Conservation (phyloP, 1,284 basidiomycete species). For the Schizopora paradoxa region DNA sequence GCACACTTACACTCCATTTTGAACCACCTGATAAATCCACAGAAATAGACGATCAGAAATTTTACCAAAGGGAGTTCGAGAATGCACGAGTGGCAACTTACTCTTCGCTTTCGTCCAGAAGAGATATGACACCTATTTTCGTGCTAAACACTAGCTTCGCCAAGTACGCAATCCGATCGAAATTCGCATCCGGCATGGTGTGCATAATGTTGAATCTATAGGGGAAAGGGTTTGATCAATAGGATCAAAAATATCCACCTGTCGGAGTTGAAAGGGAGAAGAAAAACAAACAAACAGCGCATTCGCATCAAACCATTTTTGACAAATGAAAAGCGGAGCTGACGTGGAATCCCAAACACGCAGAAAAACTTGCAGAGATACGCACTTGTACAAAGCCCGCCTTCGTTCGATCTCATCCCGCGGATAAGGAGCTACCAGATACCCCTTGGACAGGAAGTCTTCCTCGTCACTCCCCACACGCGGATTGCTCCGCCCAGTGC, state of each 20-base stretch:
- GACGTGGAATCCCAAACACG: too few species aligned
- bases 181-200: conserved; percentile 81
- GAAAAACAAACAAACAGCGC: too few species aligned
- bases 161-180: conserved; percentile 86
- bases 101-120: conserved; percentile 81
- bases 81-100: conserved; percentile 37
- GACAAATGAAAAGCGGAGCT: too few species aligned
- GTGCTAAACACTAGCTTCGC: conserved; percentile 92
- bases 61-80: too few species aligned
- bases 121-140: conserved; percentile 76
- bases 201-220: conserved; percentile 81
- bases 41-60: conserved; percentile 9
- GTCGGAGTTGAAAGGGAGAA: too few species aligned
- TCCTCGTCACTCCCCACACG: conserved; percentile 61
- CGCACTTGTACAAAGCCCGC: conserved; percentile 75
- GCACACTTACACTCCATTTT: conserved; percentile 68
- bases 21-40: conserved; percentile 53
- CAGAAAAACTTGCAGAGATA: conserved; percentile 9
- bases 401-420: conserved; percentile 76
- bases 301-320: too few species aligned
- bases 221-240: too few species aligned
- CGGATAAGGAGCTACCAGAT: conserved; percentile 75
- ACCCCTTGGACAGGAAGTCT: conserved; percentile 55
- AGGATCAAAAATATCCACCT: too few species aligned
- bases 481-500: conserved; percentile 21